A percentile compares a stretch with the other conserved stretches of the same genome.
Conservation (phyloP, 2,329 filamentous ascomycete species). For the Davidsoniella eucalypti region DNA sequence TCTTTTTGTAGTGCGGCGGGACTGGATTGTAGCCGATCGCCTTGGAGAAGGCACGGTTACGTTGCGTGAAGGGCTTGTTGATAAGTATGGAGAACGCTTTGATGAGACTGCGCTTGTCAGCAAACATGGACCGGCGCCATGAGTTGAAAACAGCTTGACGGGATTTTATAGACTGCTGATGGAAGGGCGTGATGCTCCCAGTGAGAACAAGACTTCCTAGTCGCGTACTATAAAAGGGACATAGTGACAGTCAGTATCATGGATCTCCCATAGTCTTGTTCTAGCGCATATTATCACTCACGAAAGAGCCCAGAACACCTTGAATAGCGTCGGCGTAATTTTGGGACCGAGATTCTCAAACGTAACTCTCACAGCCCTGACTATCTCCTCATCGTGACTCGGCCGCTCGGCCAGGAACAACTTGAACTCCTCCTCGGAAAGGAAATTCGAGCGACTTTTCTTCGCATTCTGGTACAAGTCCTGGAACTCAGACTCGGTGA, state of each 20-base stretch:
- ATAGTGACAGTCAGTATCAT: not conserved
- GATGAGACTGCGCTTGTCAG: constrained; percentile 35
- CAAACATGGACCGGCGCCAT: constrained; percentile 44
- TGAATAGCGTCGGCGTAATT: constrained; percentile 23
- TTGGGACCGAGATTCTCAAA: constrained; percentile 22
- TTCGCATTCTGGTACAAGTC: constrained; percentile 25
- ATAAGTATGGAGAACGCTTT: constrained; percentile 38
- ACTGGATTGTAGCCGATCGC: constrained; percentile 42
- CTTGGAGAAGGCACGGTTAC: constrained; percentile 35
- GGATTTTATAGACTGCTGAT: constrained; percentile 40
- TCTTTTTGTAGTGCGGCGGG: constrained; percentile 33
- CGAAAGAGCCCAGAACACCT: constrained; percentile 26
- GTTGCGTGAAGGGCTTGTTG: constrained; percentile 37
- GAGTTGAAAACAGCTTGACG: constrained; percentile 44
- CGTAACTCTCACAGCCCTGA: constrained; percentile 29
- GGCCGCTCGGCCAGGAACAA: constrained; percentile 37
- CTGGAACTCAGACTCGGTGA: constrained; percentile 35
- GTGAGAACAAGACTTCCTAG: constrained; percentile 49
- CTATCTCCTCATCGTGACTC: constrained; percentile 35
- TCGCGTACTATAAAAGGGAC: constrained; percentile 31
- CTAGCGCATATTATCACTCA: constrained; percentile 19
- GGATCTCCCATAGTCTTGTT: not conserved
- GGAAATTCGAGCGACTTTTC: constrained; percentile 22
- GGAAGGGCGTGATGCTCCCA: constrained; percentile 46
- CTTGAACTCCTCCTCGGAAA: constrained; percentile 28